phyloP scores from a whole-genome alignment of 2,329 filamentous ascomycete genomes.

The Penicillium aurantiogriseum region DNA sequence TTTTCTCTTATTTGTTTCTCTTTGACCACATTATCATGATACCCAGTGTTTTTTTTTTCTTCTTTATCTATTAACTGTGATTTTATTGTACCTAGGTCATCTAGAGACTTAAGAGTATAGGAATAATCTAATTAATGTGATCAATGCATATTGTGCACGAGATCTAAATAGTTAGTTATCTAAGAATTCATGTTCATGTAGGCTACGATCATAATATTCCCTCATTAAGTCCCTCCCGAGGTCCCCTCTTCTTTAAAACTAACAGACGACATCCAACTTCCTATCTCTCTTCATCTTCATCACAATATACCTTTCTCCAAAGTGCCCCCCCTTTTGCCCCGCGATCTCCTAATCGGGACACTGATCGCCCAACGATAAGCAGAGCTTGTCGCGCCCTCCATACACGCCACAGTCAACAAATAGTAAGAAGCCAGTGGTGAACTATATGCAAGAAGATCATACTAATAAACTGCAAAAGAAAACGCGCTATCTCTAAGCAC shows the following conservation, averaged over 20 bases:
- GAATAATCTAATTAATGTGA: slow-evolving; percentile 1
- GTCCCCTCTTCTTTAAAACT: not conserved
- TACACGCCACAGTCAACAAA: not conserved
- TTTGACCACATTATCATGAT: slow-evolving; percentile 17
- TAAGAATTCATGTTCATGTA: not conserved
- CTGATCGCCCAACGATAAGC: slow-evolving; percentile 10
- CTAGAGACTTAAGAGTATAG: slow-evolving; percentile 3
- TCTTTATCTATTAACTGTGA: not conserved
- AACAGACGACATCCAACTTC: not conserved
- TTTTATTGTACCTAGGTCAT: slow-evolving; percentile 2
- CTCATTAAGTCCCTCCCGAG: not conserved
- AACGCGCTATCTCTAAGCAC: not conserved
- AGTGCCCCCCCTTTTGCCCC: slow-evolving; percentile 7
- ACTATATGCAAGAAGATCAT: not conserved
- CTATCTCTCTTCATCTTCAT: not conserved
- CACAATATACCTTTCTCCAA: not conserved
- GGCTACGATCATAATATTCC: not conserved
- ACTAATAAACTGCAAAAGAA: not conserved
- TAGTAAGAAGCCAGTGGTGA: not conserved
- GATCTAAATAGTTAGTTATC: not conserved
- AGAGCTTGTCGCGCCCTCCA: slow-evolving; percentile 7
- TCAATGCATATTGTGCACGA: not conserved
- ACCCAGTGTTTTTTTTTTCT: slow-evolving; percentile 18
- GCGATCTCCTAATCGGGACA: slow-evolving; percentile 9
- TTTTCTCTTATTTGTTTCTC: slow-evolving; percentile 1